A percentile compares a stretch with the other conserved stretches of the same genome.
These are phyloP conservation scores for Microcyclosporella mali DNA, from an alignment of 2,329 filamentous ascomycete species.

Conservation along the genomic window DNA sequence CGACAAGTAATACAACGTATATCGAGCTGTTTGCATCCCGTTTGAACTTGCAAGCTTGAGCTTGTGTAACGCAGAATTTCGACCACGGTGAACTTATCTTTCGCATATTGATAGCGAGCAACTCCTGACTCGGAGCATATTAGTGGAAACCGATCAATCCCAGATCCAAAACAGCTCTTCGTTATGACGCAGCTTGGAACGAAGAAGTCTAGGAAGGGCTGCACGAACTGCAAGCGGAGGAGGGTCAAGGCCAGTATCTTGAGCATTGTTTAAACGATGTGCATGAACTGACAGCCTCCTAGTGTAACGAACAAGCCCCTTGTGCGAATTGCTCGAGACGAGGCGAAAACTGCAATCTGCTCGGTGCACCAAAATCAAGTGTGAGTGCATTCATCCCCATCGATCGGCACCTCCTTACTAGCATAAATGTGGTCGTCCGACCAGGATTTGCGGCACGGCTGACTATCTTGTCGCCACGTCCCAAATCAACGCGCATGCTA, in stretches of 20 bases:
- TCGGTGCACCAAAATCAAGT: background rate
- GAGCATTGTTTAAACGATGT: no score
- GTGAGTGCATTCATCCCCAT: no score
- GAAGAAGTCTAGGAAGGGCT: slow-evolving; percentile 26
- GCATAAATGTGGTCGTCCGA: no score
- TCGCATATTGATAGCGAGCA: no score
- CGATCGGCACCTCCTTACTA: no score
- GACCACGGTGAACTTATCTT: background rate
- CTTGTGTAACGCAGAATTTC: background rate
- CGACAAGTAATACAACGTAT: background rate
- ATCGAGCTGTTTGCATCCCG: background rate
- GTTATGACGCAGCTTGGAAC: slow-evolving; percentile 20
- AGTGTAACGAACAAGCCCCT: slow-evolving; percentile 24
- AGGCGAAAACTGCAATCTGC: slow-evolving; percentile 20
- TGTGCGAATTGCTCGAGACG: slow-evolving; percentile 21
- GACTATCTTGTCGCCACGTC: no score
- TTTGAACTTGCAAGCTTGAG: background rate
- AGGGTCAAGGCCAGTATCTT: slow-evolving; percentile 20
- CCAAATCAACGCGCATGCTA: background rate
- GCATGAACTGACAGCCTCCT: no score
- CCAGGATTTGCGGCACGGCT: no score
- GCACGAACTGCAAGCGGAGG: slow-evolving; percentile 24
- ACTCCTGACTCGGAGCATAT: background rate
- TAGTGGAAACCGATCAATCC: background rate
- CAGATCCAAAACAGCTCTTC: background rate